A percentile compares a stretch with the other conserved stretches of the same genome.
Conservation (phyloP, 169 alveolate genomes). For the Cyclospora cayetanensis region DNA sequence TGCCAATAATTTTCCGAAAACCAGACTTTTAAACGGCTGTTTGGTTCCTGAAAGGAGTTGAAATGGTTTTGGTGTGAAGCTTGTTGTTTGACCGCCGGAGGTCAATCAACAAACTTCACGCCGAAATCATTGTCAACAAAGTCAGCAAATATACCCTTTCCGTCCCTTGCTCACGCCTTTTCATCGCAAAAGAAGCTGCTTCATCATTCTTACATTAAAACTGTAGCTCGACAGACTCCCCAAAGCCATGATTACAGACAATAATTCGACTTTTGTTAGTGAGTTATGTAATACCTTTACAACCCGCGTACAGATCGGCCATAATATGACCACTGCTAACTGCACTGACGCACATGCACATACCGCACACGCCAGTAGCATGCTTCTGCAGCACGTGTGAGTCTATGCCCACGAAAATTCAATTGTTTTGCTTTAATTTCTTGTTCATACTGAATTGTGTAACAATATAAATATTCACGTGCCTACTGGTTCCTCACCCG, state of each 20-base stretch:
- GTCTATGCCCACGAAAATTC: not conserved
- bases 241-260: not conserved
- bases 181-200: not conserved
- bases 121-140: not conserved
- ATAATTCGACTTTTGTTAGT: too few relatives aligned
- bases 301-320: not conserved
- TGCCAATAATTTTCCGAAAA: too few relatives aligned
- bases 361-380: not conserved
- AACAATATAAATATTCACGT: not conserved
- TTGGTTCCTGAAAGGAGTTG: too few relatives aligned
- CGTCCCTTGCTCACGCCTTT: not conserved
- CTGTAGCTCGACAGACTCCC: not conserved
- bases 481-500: not conserved
- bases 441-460: not conserved
- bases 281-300: not conserved
- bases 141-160: not conserved
- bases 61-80: too few relatives aligned
- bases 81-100: too few relatives aligned
- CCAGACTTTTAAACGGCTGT: too few relatives aligned
- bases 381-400: not conserved
- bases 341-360: not conserved
- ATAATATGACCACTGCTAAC: not conserved
- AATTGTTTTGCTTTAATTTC: not conserved
- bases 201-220: not conserved
- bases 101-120: too few relatives aligned